Conservation (phyloP, 148 eudicot species). For the Rheum nobile region DNA sequence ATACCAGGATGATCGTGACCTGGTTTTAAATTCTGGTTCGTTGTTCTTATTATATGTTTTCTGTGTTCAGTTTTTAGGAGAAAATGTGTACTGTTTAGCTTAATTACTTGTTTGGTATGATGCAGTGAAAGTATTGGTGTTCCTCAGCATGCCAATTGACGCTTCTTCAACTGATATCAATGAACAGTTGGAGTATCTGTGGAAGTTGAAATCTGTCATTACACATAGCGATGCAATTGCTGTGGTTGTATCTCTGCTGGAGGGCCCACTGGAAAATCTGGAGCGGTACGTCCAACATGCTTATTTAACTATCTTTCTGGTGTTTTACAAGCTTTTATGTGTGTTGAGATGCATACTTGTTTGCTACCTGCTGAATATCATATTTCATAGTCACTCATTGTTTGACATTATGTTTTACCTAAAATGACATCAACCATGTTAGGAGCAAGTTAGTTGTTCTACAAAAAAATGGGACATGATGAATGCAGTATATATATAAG, state of each 20-base stretch:
- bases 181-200: conserved; percentile 74
- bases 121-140: conserved; percentile 91
- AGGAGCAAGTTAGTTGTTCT: neutral
- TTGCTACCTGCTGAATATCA: neutral
- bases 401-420: neutral
- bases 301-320: neutral
- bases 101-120: conserved; percentile 5
- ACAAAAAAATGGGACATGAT: neutral
- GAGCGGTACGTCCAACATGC: conserved; percentile 35
- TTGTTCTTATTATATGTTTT: neutral
- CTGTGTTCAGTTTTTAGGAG: neutral
- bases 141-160: conserved; percentile 90
- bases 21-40: conserved; percentile 75
- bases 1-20: conserved; percentile 59
- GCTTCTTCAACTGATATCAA: conserved; percentile 51
- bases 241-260: conserved; percentile 68
- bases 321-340: neutral
- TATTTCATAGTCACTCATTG: neutral
- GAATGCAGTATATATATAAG: neutral
- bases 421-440: neutral
- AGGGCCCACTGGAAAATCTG: conserved; percentile 75
- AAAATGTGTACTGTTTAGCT: neutral
- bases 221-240: conserved; percentile 50
- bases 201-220: conserved; percentile 65
- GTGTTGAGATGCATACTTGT: neutral